Conservation (phyloP, 2,329 filamentous ascomycete genomes). For the Ophidiomyces ophidiicola region DNA sequence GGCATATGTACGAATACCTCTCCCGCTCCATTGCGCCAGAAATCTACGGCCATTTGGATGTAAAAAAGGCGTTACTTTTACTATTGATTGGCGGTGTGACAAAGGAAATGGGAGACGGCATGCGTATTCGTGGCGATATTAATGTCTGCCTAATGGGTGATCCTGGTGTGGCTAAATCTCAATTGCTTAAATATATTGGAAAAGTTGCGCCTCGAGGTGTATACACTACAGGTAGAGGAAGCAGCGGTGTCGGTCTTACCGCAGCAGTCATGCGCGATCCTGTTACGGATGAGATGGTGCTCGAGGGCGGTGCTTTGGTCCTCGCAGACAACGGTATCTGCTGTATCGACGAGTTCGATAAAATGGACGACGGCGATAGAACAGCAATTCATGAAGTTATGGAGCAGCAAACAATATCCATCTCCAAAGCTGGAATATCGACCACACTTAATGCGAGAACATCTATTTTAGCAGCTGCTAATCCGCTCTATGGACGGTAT, state of each 20-base stretch:
- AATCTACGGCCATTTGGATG: slow-evolving; percentile 90
- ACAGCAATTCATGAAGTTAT: slow-evolving; percentile 79
- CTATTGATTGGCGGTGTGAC: slow-evolving; percentile 91
- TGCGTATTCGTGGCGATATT: slow-evolving; percentile 98
- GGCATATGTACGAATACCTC: slow-evolving; percentile 89
- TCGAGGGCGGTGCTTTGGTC: slow-evolving; percentile 68
- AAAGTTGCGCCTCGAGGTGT: slow-evolving; percentile 92
- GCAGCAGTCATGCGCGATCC: slow-evolving; percentile 71
- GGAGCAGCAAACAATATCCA: slow-evolving; percentile 77
- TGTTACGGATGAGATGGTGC: slow-evolving; percentile 64
- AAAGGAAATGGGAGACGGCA: slow-evolving; percentile 93
- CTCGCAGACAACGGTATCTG: slow-evolving; percentile 71
- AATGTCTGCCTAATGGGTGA: slow-evolving; percentile 99
- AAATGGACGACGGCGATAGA: slow-evolving; percentile 68
- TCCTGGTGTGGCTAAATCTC: slow-evolving; percentile 97
- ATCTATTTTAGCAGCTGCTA: slow-evolving; percentile 88
- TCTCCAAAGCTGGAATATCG: slow-evolving; percentile 85
- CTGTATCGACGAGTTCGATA: slow-evolving; percentile 77
- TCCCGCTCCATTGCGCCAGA: slow-evolving; percentile 94
- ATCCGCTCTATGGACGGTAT: slow-evolving; percentile 94
- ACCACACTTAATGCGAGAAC: slow-evolving; percentile 94
- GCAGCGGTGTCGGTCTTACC: slow-evolving; percentile 68
- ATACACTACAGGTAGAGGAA: slow-evolving; percentile 71
- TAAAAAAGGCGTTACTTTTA: slow-evolving; percentile 94
- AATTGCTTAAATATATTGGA: slow-evolving; percentile 94